phyloP scores from a whole-genome alignment of 495 filamentous ascomycete species.

The Xylaria nigripes region DNA sequence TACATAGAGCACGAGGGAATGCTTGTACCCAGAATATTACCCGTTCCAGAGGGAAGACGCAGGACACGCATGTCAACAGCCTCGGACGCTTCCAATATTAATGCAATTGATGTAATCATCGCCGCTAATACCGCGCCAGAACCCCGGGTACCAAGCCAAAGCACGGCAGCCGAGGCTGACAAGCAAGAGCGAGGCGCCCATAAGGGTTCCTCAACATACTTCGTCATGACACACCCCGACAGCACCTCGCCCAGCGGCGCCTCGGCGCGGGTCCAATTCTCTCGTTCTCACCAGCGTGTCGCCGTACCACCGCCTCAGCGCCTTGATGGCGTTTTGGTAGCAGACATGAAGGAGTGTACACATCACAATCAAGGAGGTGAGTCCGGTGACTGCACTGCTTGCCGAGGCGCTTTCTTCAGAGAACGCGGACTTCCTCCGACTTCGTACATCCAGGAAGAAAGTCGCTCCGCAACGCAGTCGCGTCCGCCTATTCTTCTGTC shows the following conservation, averaged over 20 bases:
- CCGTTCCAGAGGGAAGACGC: neutral
- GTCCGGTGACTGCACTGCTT: neutral
- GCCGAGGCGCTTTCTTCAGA: neutral
- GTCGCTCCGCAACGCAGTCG: neutral
- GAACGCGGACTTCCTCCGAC: constrained; percentile 4
- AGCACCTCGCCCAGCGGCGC: constrained; percentile 3
- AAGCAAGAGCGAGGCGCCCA: neutral
- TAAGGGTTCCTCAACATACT: neutral
- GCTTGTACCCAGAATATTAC: neutral
- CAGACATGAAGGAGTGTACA: neutral
- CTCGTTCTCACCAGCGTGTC: neutral
- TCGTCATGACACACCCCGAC: neutral
- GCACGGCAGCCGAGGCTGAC: neutral
- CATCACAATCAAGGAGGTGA: neutral
- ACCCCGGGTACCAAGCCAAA: neutral
- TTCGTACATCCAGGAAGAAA: neutral
- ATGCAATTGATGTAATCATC: neutral
- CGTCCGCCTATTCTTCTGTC: neutral
- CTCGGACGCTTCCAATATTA: neutral
- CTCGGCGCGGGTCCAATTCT: neutral
- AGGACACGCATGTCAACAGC: neutral
- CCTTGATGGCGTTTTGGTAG: neutral
- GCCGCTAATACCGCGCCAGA: neutral
- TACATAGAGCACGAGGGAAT: neutral
- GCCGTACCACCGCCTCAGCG: constrained; percentile 4